phyloP scores from a whole-genome alignment of 2,329 filamentous ascomycete genomes.

The Diaporthe destruens region DNA sequence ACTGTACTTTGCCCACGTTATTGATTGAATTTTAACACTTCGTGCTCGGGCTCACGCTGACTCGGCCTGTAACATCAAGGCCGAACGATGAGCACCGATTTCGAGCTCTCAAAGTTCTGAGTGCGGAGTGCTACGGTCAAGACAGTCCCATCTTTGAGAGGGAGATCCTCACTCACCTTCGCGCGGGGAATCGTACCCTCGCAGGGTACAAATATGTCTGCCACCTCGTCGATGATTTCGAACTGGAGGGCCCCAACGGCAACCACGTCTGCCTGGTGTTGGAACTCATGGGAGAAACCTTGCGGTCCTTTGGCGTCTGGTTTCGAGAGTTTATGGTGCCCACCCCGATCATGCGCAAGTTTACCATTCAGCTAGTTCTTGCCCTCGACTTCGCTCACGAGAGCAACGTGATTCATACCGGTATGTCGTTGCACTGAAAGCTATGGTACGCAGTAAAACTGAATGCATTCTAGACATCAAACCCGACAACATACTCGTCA shows the following conservation, averaged over 20 bases:
- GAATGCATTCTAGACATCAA: constrained; percentile 43
- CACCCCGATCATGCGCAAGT: constrained; percentile 43
- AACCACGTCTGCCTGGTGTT: constrained; percentile 47
- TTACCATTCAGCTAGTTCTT: constrained; percentile 44
- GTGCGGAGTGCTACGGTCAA: constrained; percentile 22
- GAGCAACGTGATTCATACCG: constrained; percentile 45
- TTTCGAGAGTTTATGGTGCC: constrained; percentile 43
- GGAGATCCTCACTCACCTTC: constrained; percentile 22
- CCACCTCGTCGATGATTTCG: constrained; percentile 46
- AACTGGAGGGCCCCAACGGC: constrained; percentile 45
- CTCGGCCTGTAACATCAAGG: no score
- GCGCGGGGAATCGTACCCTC: background rate
- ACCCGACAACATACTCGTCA: constrained; percentile 46
- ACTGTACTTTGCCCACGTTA: no score
- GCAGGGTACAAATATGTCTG: constrained; percentile 44
- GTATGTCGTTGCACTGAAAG: background rate
- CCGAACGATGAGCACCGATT: background rate
- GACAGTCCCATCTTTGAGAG: constrained; percentile 10
- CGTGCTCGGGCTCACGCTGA: background rate
- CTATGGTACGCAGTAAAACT: background rate
- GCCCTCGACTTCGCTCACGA: constrained; percentile 47
- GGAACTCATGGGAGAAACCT: constrained; percentile 45
- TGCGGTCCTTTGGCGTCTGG: constrained; percentile 40
- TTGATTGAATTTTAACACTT: no score
- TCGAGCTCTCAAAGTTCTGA: constrained; percentile 15